Evolutionary conservation across 2,329 filamentous ascomycete species (phyloP).

Genomic region (Penicillium sp.): DNA sequence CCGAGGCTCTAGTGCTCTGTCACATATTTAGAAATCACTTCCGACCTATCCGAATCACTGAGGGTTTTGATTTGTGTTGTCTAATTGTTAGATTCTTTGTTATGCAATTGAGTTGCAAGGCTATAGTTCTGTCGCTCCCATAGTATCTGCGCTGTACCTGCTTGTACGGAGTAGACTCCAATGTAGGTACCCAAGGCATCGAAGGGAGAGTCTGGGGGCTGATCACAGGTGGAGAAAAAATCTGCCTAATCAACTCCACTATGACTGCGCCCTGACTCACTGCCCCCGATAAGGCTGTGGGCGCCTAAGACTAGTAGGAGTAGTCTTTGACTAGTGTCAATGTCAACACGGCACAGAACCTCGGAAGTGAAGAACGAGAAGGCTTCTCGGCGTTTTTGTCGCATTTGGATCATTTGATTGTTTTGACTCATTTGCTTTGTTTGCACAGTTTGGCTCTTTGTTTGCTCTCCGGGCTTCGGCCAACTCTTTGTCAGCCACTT

Average conservation of each 20-base stretch:
- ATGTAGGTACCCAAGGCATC: background rate
- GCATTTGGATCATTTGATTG: background rate
- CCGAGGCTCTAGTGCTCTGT: constrained; percentile 9
- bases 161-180: too few relatives aligned
- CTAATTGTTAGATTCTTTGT: background rate
- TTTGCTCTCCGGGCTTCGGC: too few relatives aligned
- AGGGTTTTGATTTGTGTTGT: background rate
- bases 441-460: background rate
- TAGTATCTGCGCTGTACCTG: too few relatives aligned
- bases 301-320: background rate
- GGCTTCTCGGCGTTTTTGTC: background rate
- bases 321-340: background rate
- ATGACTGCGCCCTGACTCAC: constrained; percentile 17
- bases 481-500: background rate
- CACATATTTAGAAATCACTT: background rate
- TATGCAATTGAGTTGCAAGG: too few relatives aligned
- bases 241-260: constrained; percentile 12
- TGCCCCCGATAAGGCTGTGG: constrained; percentile 9
- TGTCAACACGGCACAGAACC: background rate
- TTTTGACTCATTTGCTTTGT: too few relatives aligned
- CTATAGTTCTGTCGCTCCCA: too few relatives aligned
- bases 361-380: background rate
- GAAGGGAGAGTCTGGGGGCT: constrained; percentile 4
- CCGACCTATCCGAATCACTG: background rate
- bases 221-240: constrained; percentile 10